Evolutionary conservation across 768 basidiomycete species (phyloP).

Genomic region (Tricholoma terreum): DNA sequence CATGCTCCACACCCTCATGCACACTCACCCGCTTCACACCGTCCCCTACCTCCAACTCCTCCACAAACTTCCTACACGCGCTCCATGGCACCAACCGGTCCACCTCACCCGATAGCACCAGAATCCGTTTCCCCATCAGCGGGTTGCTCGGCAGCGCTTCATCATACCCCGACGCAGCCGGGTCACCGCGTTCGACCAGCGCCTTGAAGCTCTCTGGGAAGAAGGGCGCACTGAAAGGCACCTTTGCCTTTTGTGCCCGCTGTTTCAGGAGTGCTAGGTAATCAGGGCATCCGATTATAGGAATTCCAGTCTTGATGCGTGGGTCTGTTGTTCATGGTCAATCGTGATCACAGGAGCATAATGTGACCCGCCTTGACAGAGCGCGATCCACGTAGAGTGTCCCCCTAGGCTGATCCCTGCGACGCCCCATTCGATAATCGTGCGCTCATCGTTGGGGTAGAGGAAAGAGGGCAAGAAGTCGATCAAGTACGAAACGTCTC

Average conservation of each 20-base stretch:
- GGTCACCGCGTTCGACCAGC: conserved; percentile 46
- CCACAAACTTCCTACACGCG: conserved; percentile 55
- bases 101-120: conserved; percentile 64
- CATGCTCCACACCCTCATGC: conserved; percentile 58
- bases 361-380: conserved; percentile 40
- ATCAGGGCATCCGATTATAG: conserved; percentile 72
- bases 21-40: conserved; percentile 51
- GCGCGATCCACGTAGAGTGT: conserved; percentile 75
- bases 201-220: conserved; percentile 53
- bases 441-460: conserved; percentile 62
- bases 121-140: conserved; percentile 68
- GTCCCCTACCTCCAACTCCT: conserved; percentile 48
- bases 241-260: conserved; percentile 46
- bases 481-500: conserved; percentile 77
- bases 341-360: neutral
- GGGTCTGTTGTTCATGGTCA: conserved; percentile 31
- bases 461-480: conserved; percentile 75
- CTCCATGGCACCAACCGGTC: conserved; percentile 69
- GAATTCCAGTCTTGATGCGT: conserved; percentile 43
- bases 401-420: conserved; percentile 82
- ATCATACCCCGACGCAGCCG: conserved; percentile 33
- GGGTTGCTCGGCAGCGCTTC: conserved; percentile 43
- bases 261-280: conserved; percentile 52
- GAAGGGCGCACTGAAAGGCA: conserved; percentile 47
- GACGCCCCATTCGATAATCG: conserved; percentile 65